Base-by-base conservation (phyloP, 768 basidiomycete genomes). In the Termitomyces sp. region DNA sequence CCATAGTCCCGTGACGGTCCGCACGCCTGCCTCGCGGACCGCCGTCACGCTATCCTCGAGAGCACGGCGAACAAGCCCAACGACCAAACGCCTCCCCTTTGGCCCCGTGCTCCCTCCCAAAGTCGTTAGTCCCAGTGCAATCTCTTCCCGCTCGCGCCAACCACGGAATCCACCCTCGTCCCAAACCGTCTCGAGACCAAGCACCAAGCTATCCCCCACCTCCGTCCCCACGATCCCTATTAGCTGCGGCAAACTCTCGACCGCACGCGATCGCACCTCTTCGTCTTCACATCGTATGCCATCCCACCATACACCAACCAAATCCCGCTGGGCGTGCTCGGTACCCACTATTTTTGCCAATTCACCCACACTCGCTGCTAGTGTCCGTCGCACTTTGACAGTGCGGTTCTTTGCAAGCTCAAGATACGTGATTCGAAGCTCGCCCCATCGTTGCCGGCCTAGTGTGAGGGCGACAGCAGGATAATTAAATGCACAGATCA, bases 291-390 rank as follows among this genome's bases (percentile, higher is more conserved):
- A 76, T 43, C 76, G 73, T 62, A 89, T 76, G 37, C 78, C 79
- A 38, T 83, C 82, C 76, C 81, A 82, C 86, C 88, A 96, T 47
- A 94, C 81, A 2, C 79, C 79, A 56, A 95, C 67, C 47, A 98
- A 76, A 71, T 95, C 93, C 46, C 72, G 71, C 52, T 78, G 76
- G 1, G 93, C 81, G 63, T 89, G 78, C 38, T 87, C 85, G 36
- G 81, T 77, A 0, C 92, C 93, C 42, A 98, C 82, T 58, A 98
- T 88, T 68, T 86, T 87, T 25, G 94, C 94, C 51, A 98, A 75
- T 72, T 95, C 94, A 55, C 95, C 95, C 14, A 96, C 70, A 60
- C 92, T 92, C 1, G 96, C 94, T 3, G 94, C 92, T 48, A 96
- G 79, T 14, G 93, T 92, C 54, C 84, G 83, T 29, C 87, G 84